Percentiles rank a stretch among this genome's conserved stretches.
Conservation (phyloP, 2,329 filamentous ascomycete species). For the Pseudonectria buxi region DNA sequence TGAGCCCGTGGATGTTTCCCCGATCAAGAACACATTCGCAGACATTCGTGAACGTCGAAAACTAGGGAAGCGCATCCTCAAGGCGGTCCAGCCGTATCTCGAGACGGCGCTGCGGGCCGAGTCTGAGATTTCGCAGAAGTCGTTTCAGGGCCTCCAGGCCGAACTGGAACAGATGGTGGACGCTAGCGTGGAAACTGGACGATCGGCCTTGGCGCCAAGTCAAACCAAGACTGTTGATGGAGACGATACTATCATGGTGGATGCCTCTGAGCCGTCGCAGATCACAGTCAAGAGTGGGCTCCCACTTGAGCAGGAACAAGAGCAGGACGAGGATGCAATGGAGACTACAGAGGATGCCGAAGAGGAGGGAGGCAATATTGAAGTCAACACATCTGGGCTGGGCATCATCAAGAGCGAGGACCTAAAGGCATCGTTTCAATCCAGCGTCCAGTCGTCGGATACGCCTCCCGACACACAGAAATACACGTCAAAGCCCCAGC, state of each 20-base stretch:
- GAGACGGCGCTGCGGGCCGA: constrained; percentile 74
- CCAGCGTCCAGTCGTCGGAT: constrained; percentile 24
- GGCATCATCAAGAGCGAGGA: constrained; percentile 22
- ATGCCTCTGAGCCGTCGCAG: constrained; percentile 38
- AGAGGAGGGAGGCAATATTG: constrained; percentile 37
- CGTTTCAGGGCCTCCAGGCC: constrained; percentile 61
- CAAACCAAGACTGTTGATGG: constrained; percentile 34
- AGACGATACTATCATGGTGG: constrained; percentile 46
- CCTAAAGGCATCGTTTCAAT: constrained; percentile 17
- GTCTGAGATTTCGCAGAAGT: constrained; percentile 67
- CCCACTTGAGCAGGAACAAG: constrained; percentile 4
- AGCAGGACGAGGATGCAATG: constrained; percentile 27
- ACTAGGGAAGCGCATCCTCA: constrained; percentile 84
- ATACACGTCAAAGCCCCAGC: constrained; percentile 29
- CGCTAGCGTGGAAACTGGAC: constrained; percentile 53
- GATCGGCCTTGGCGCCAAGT: constrained; percentile 29
- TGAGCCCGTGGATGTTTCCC: constrained; percentile 40
- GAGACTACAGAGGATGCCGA: constrained; percentile 31
- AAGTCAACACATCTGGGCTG: constrained; percentile 39
- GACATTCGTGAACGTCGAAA: constrained; percentile 78
- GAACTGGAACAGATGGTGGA: constrained; percentile 71
- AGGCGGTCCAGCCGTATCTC: constrained; percentile 69
- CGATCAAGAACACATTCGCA: constrained; percentile 43
- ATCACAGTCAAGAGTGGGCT: constrained; percentile 37
- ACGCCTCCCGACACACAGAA: constrained; percentile 45